A percentile compares a stretch with the other conserved stretches of the same genome.
Evolutionary conservation across 352 stramenopile species (phyloP).

Genomic region (Phytophthora constricta): DNA sequence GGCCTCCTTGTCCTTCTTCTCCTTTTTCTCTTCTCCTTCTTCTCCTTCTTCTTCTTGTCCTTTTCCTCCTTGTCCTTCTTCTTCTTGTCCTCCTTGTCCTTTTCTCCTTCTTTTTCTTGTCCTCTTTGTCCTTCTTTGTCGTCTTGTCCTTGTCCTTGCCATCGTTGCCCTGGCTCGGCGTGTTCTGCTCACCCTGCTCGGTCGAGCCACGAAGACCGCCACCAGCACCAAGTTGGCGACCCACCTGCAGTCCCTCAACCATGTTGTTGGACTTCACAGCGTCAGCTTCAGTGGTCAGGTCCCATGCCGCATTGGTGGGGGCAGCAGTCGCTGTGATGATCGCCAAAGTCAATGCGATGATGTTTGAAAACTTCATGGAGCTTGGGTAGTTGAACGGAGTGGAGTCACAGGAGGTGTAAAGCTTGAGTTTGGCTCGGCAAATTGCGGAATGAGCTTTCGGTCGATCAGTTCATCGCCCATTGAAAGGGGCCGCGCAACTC

Average conservation of each 20-base stretch:
- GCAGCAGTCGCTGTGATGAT: conserved; percentile 28
- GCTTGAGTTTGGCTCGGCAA: conserved; percentile 36
- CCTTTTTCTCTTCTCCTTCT: too few species aligned
- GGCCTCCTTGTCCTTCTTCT: too few species aligned
- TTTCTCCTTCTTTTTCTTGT: too few species aligned
- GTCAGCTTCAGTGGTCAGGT: conserved; percentile 19
- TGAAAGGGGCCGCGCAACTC: too few species aligned
- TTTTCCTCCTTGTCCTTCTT: too few species aligned
- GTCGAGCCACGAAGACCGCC: conserved; percentile 16
- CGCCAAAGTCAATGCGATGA: conserved; percentile 37
- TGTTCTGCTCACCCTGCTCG: not conserved
- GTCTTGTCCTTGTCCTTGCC: too few species aligned
- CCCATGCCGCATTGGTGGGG: conserved; percentile 28
- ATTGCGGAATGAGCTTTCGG: conserved; percentile 43
- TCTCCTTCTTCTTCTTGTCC: too few species aligned
- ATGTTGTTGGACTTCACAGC: conserved; percentile 12
- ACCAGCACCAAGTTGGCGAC: conserved; percentile 30
- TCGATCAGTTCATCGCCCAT: too few species aligned
- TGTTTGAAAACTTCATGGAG: conserved; percentile 41
- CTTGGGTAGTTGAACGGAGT: not conserved
- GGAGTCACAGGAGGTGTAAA: conserved; percentile 17
- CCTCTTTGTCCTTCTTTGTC: too few species aligned
- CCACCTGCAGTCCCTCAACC: conserved; percentile 13
- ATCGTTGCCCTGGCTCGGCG: not conserved
- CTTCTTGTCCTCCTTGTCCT: too few species aligned